phyloP scores from a whole-genome alignment of 2,329 filamentous ascomycete genomes.

The Chrysoporthe puriensis region DNA sequence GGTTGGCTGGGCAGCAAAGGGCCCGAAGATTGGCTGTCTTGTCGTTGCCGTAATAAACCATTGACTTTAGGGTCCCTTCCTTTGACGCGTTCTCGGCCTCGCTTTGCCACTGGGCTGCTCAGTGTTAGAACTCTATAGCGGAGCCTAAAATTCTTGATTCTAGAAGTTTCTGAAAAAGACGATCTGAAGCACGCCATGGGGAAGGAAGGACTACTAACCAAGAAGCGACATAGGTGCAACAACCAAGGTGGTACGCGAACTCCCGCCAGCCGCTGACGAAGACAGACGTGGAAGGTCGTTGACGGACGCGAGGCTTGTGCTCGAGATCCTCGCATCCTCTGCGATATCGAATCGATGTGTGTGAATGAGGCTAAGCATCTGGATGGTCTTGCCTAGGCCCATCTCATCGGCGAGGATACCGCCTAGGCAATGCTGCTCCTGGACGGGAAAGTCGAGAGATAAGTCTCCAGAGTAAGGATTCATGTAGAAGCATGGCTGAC shows the following conservation, averaged over 20 bases:
- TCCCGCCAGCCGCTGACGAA: constrained; percentile 58
- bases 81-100: constrained; percentile 91
- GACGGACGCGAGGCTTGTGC: constrained; percentile 46
- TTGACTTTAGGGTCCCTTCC: constrained; percentile 77
- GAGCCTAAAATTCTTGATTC: neutral
- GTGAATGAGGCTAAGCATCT: constrained; percentile 95
- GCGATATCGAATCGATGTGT: constrained; percentile 69
- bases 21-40: constrained; percentile 78
- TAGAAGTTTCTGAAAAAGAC: neutral
- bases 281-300: constrained; percentile 67
- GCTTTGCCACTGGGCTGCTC: constrained; percentile 83
- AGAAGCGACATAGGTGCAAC: constrained; percentile 96
- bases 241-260: constrained; percentile 83
- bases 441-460: constrained; percentile 86
- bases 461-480: constrained; percentile 97
- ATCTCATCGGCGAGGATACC: constrained; percentile 96
- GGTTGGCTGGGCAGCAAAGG: constrained; percentile 76
- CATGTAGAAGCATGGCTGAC: constrained; percentile 81
- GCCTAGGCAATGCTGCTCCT: constrained; percentile 92
- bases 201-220: neutral
- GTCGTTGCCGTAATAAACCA: constrained; percentile 91
- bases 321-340: constrained; percentile 41
- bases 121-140: neutral
- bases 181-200: neutral
- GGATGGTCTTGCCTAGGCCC: constrained; percentile 97